phyloP scores from a whole-genome alignment of 257 asterid genomes.

The Mentha longifolia region DNA sequence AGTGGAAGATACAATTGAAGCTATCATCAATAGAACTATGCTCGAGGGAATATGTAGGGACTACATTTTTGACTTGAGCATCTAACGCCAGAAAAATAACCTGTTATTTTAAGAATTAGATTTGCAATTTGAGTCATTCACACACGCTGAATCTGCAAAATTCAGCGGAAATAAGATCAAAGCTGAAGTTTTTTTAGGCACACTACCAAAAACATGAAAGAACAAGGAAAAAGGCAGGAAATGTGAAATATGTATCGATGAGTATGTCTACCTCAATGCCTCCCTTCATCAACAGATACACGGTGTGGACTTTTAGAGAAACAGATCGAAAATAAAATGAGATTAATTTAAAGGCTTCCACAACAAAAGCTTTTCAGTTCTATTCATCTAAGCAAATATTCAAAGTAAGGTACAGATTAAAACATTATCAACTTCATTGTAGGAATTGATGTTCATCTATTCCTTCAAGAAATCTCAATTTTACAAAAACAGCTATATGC shows the following conservation, averaged over 20 bases:
- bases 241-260: neutral
- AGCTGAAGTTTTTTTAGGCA: constrained; percentile 11
- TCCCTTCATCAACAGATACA: constrained; percentile 4
- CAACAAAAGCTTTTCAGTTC: constrained; percentile 5
- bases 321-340: neutral
- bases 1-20: constrained; percentile 52
- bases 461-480: neutral
- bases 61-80: constrained; percentile 68
- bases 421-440: neutral
- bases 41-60: constrained; percentile 62
- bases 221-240: neutral
- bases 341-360: constrained; percentile 6
- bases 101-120: constrained; percentile 51
- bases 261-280: neutral
- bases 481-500: neutral
- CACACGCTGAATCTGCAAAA: constrained; percentile 26
- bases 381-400: neutral
- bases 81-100: constrained; percentile 84
- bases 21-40: constrained; percentile 65
- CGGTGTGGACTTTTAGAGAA: neutral
- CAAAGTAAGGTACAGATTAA: neutral
- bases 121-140: constrained; percentile 28
- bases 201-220: neutral
- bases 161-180: constrained; percentile 18
- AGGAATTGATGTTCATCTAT: neutral